Evolutionary conservation across 129 eudicot genomes (phyloP), one percentile per base, ranked within the genome.

Genomic region (Helianthus tuberosus): DNA sequence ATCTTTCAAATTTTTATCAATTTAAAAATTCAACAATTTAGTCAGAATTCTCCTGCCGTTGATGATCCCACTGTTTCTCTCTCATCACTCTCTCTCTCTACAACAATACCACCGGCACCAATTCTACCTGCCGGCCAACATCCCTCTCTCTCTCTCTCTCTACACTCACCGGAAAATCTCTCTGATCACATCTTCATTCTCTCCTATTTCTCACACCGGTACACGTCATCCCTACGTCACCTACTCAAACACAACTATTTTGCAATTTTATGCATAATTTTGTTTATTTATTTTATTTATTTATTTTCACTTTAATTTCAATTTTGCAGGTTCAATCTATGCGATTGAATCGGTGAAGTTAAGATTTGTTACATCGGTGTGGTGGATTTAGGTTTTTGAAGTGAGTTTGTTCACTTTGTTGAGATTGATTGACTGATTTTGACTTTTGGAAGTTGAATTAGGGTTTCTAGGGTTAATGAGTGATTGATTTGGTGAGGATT

Each of bases 361-460:
- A 63, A 64, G 81, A 67, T 81, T 81, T 46, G 73, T 43, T 65
- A 54, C 76, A 72, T 82, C 79, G 80, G 49, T 6, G 53, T 62
- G 1, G 49, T 12, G 69, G 75, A 43, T 66, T 61, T 8, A 38
- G 58, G 35, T 64, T 32, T 1, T 25, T 5, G 16, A 51, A 64
- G 23, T 55, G 66, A 72, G 27, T 72, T 72, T 46, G 4, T 70
- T 35, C 1, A 23, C 36, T 32, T 32, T 32, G 36, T 2, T n/a
- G 11, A 25, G 29, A 32, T 32, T 32, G 7, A 25, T 11, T 54
- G 51, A 35, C 11, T 52, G 60, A 8, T 53, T 53, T 52, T 43
- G 17, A 41, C 55, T 44, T 63, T 73, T 20, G 53, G 58, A 11
- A 54, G 78, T 74, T 57, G 49, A 36, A 74, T 78, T 60, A 32